A percentile compares a stretch with the other conserved stretches of the same genome.
These are phyloP conservation scores for Pseudoneurospora amorphoporcata DNA, from an alignment of 495 filamentous ascomycete species.

Conservation along the genomic window DNA sequence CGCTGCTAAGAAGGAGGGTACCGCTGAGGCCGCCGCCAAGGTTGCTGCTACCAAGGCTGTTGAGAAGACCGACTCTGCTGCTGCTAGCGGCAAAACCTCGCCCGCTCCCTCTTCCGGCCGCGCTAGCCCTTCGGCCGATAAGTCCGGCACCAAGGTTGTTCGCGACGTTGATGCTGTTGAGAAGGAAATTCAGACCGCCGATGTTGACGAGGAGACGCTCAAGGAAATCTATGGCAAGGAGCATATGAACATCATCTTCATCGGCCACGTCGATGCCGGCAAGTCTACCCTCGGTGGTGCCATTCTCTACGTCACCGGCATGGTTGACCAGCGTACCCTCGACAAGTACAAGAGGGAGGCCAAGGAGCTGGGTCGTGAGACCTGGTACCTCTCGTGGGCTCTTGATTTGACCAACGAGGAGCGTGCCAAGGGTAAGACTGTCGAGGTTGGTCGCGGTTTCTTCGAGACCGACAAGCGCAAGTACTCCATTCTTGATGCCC, in stretches of 20 bases:
- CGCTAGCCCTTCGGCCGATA: constrained; percentile 53
- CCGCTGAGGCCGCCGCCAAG: constrained; percentile 50
- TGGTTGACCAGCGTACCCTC: constrained; percentile 97
- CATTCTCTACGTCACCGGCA: constrained; percentile 86
- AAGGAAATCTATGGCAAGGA: constrained; percentile 98
- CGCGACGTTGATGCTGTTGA: constrained; percentile 76
- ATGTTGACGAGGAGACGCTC: constrained; percentile 82
- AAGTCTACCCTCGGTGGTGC: constrained; percentile 92
- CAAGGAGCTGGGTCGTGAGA: constrained; percentile 88
- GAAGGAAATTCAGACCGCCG: constrained; percentile 68
- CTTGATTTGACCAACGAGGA: constrained; percentile 95
- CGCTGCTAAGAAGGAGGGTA: constrained; percentile 26
- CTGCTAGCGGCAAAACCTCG: constrained; percentile 59
- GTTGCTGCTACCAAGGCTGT: constrained; percentile 56
- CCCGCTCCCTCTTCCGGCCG: constrained; percentile 70
- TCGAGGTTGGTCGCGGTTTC: constrained; percentile 91
- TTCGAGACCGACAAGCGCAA: constrained; percentile 85
- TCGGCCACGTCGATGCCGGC: constrained; percentile 95
- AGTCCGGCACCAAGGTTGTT: constrained; percentile 39
- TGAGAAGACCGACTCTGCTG: constrained; percentile 75
- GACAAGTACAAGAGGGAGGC: constrained; percentile 97
- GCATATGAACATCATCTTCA: constrained; percentile 96
- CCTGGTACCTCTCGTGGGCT: constrained; percentile 98
- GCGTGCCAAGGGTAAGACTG: constrained; percentile 92
- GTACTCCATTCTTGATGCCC: constrained; percentile 93